Percentiles rank a stretch among this genome's conserved stretches.
phyloP scores from a whole-genome alignment of 176 grass and related monocot species.

The Triticum urartu region DNA sequence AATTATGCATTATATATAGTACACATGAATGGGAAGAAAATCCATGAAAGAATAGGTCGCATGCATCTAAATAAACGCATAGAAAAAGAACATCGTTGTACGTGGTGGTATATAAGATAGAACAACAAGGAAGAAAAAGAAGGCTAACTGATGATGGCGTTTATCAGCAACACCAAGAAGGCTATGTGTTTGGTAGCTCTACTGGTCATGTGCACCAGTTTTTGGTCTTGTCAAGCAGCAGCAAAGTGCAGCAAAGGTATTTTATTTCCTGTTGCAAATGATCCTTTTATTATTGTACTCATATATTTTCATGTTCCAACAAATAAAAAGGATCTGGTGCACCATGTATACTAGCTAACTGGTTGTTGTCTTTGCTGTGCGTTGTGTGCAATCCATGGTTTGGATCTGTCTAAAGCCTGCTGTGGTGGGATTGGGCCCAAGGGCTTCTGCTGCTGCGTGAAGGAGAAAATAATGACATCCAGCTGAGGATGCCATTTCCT shows the following conservation, averaged over 20 bases:
- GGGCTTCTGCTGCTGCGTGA: neutral
- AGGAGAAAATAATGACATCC: neutral
- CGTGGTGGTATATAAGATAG: no score
- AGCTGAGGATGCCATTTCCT: neutral
- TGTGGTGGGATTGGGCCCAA: neutral
- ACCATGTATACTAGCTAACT: neutral
- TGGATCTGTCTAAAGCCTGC: neutral
- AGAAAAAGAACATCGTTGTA: no score
- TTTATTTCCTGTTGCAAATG: neutral
- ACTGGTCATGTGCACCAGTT: neutral
- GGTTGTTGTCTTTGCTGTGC: neutral
- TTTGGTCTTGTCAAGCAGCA: neutral
- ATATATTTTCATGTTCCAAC: neutral
- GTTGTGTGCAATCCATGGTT: neutral
- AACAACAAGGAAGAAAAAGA: no score
- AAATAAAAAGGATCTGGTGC: neutral
- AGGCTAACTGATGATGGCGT: no score
- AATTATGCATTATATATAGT: neutral
- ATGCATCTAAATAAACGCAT: no score
- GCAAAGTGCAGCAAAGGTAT: neutral
- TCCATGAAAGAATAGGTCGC: neutral
- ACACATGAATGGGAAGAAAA: neutral
- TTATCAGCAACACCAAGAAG: no score
- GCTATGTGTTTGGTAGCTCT: no score
- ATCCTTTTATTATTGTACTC: neutral